Percentiles rank a stretch among this genome's conserved stretches.
Evolutionary conservation across 1,284 basidiomycete species (phyloP).

Genomic region (Pseudomicrostroma phylloplanum): DNA sequence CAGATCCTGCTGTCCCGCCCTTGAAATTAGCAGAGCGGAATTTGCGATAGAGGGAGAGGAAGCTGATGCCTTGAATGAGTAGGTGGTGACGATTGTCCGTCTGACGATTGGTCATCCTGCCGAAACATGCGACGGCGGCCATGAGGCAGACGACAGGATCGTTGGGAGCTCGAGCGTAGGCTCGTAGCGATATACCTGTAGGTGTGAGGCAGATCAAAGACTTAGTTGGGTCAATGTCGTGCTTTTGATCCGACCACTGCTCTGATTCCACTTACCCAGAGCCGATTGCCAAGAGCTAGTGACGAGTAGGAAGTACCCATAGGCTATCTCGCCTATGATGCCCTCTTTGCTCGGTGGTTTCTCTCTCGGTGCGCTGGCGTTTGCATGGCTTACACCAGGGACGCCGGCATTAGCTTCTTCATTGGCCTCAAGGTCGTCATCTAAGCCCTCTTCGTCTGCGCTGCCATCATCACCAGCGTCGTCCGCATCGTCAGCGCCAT

Average conservation of each 20-base stretch:
- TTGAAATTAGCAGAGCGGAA: constrained; percentile 41
- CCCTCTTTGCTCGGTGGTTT: constrained; percentile 21
- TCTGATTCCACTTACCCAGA: constrained; percentile 62
- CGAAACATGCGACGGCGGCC: constrained; percentile 74
- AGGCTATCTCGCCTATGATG: constrained; percentile 69
- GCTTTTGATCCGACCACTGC: too few species aligned
- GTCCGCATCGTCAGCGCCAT: constrained; percentile 1
- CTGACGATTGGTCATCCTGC: constrained; percentile 84
- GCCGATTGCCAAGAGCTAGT: constrained; percentile 83
- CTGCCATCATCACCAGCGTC: constrained; percentile 21
- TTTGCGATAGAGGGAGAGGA: constrained; percentile 26
- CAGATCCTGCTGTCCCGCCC: constrained; percentile 56
- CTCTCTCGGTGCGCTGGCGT: constrained; percentile 15
- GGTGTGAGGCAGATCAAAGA: too few species aligned
- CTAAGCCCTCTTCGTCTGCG: constrained; percentile 30
- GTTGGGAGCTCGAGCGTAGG: constrained; percentile 72
- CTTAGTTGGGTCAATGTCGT: too few species aligned
- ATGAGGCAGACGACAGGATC: constrained; percentile 79
- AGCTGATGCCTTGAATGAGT: constrained; percentile 25
- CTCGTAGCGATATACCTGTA: constrained; percentile 60
- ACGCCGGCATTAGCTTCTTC: neutral
- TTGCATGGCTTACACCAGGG: neutral
- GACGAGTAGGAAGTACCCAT: constrained; percentile 76
- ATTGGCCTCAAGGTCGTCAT: constrained; percentile 9
- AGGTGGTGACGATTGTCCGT: constrained; percentile 83